These are phyloP conservation scores for Chrysoporthe deuterocubensis DNA, from an alignment of 2,329 filamentous ascomycete species.

Conservation along the genomic window DNA sequence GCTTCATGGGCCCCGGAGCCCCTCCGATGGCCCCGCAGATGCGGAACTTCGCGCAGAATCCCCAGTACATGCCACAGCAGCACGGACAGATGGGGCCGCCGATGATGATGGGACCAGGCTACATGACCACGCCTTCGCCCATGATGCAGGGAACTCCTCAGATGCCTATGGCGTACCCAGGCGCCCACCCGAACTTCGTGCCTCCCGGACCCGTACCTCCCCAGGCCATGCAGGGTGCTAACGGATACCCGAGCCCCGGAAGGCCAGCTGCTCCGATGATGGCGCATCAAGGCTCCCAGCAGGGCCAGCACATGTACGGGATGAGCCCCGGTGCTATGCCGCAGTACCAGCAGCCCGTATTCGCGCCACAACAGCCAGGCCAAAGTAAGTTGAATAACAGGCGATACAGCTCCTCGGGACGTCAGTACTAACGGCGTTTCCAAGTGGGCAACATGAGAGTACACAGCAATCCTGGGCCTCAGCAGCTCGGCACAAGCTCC, in stretches of 20 bases:
- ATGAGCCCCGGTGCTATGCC: slow-evolving; percentile 73
- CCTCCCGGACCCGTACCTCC: slow-evolving; percentile 58
- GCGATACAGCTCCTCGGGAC: slow-evolving; percentile 31
- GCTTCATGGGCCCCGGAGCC: slow-evolving; percentile 70
- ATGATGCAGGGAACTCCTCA: slow-evolving; percentile 72
- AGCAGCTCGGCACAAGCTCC: slow-evolving; percentile 69
- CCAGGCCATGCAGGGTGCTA: slow-evolving; percentile 66
- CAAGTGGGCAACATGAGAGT: slow-evolving; percentile 64
- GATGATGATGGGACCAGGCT: slow-evolving; percentile 92
- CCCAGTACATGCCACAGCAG: slow-evolving; percentile 74
- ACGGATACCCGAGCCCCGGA: slow-evolving; percentile 87
- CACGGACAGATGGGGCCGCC: slow-evolving; percentile 72
- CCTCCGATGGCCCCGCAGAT: slow-evolving; percentile 69
- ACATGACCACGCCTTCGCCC: slow-evolving; percentile 72
- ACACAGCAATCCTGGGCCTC: slow-evolving; percentile 62
- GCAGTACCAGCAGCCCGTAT: slow-evolving; percentile 72
- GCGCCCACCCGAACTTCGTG: slow-evolving; percentile 66
- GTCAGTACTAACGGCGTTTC: slow-evolving; percentile 44
- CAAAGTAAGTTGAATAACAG: slow-evolving; percentile 66
- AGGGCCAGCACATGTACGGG: slow-evolving; percentile 78
- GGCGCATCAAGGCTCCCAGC: slow-evolving; percentile 92
- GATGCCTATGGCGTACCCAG: slow-evolving; percentile 77
- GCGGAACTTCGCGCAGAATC: slow-evolving; percentile 72
- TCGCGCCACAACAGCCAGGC: slow-evolving; percentile 69
- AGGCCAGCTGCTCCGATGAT: slow-evolving; percentile 84